These are phyloP conservation scores for Kluyveromyces aestuarii DNA, from an alignment of 805 yeast genomes.

Conservation along the genomic window DNA sequence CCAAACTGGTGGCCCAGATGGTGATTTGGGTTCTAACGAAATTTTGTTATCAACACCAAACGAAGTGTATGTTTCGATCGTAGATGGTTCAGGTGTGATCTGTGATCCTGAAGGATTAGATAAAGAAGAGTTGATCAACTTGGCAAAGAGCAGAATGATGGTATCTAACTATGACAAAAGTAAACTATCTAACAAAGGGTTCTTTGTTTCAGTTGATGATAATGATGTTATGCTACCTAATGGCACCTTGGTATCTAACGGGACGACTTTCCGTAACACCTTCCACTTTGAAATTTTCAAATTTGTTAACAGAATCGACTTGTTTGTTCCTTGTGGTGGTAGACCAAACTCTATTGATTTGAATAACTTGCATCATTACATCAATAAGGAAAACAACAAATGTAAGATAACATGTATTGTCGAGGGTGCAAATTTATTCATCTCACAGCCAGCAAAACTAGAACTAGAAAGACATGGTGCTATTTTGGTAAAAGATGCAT, in stretches of 20 bases:
- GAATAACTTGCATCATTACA: constrained; percentile 62
- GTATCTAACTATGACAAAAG: constrained; percentile 58
- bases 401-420: constrained; percentile 77
- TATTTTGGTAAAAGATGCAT: constrained; percentile 85
- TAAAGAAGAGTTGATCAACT: constrained; percentile 63
- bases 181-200: constrained; percentile 67
- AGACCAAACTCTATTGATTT: constrained; percentile 94
- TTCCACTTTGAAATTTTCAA: constrained; percentile 73
- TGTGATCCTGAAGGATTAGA: constrained; percentile 88
- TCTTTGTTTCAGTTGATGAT: constrained; percentile 78
- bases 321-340: constrained; percentile 98
- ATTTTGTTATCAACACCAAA: constrained; percentile 67
- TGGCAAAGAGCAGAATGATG: constrained; percentile 73
- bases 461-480: constrained; percentile 82
- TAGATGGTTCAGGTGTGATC: constrained; percentile 93
- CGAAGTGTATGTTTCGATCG: constrained; percentile 79
- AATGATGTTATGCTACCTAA: constrained; percentile 67
- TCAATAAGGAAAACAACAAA: constrained; percentile 70
- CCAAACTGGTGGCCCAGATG: constrained; percentile 99
- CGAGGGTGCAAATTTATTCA: constrained; percentile 95
- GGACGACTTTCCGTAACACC: constrained; percentile 81
- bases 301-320: constrained; percentile 55
- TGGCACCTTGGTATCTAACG: constrained; percentile 67
- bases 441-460: constrained; percentile 89
- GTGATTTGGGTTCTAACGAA: constrained; percentile 95